phyloP scores from a whole-genome alignment of 2,329 filamentous ascomycete genomes.

The Plenodomus tracheiphilus region DNA sequence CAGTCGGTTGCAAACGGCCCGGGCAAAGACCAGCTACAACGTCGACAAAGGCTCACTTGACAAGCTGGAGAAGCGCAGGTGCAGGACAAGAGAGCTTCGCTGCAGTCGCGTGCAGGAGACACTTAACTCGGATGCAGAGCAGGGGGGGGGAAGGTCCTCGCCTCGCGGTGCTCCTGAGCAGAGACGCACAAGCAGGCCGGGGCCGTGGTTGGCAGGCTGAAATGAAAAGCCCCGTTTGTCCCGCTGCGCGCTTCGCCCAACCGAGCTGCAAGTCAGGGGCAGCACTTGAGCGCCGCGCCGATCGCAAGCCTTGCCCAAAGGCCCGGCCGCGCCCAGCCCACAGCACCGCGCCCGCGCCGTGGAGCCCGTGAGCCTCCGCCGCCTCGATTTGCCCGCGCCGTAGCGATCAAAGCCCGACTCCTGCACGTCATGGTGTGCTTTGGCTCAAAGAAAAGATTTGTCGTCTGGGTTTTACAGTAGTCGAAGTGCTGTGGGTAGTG shows the following conservation, averaged over 20 bases:
- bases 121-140: not conserved
- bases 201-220: not conserved
- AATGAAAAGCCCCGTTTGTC: constrained; percentile 3
- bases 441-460: too few species aligned
- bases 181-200: too few species aligned
- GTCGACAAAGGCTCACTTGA: not conserved
- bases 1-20: not conserved
- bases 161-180: too few species aligned
- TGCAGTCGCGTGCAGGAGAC: constrained; percentile 1
- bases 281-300: constrained; percentile 10
- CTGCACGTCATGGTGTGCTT: constrained; percentile 8
- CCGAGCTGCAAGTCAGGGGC: constrained; percentile 17
- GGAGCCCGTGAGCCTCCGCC: not conserved
- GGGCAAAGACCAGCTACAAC: not conserved
- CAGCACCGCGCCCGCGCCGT: constrained; percentile 1
- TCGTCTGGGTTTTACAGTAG: too few species aligned
- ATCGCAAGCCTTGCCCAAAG: constrained; percentile 14
- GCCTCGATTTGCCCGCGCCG: constrained; percentile 6
- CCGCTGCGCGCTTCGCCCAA: constrained; percentile 13
- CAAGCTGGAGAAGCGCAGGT: constrained; percentile 1
- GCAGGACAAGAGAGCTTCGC: constrained; percentile 4
- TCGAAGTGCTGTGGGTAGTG: not conserved
- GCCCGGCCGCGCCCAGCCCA: constrained; percentile 10
- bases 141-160: too few species aligned
- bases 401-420: constrained; percentile 4